Percentiles rank a stretch among this genome's conserved stretches.
phyloP scores from a whole-genome alignment of 495 filamentous ascomycete species.

The Talaromyces nanjingensis region DNA sequence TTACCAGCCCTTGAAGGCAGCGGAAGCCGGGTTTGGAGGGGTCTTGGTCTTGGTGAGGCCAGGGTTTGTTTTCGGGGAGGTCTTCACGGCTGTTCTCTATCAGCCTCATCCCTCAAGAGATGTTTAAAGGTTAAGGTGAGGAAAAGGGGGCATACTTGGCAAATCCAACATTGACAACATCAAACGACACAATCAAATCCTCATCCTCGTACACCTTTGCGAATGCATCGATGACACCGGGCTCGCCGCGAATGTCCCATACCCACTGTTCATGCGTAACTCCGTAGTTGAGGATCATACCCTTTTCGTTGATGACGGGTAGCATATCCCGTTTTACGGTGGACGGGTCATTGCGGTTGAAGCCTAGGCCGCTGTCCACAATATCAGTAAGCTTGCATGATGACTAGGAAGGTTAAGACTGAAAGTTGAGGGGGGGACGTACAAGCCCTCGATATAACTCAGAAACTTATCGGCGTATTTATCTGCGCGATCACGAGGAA shows the following conservation, averaged over 20 bases:
- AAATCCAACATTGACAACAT: constrained; percentile 35
- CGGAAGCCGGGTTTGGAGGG: constrained; percentile 34
- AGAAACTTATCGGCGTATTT: constrained; percentile 22
- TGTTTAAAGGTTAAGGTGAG: not conserved
- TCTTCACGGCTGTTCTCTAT: constrained; percentile 19
- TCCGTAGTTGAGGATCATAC: constrained; percentile 34
- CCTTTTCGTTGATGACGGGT: constrained; percentile 35
- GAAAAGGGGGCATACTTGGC: constrained; percentile 17
- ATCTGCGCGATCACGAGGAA: constrained; percentile 29
- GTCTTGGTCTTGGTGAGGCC: constrained; percentile 43
- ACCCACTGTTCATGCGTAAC: constrained; percentile 37
- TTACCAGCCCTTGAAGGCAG: constrained; percentile 37
- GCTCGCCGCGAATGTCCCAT: constrained; percentile 35
- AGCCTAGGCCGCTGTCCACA: constrained; percentile 27
- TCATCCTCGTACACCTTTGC: constrained; percentile 32
- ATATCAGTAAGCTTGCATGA: no score
- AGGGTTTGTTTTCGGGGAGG: constrained; percentile 31
- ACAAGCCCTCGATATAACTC: constrained; percentile 3
- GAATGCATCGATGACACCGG: constrained; percentile 34
- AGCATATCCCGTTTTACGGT: constrained; percentile 29
- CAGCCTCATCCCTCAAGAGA: no score
- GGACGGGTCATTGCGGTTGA: constrained; percentile 27
- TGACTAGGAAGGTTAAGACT: not conserved
- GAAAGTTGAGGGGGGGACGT: not conserved
- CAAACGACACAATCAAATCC: constrained; percentile 41